A percentile compares a stretch with the other conserved stretches of the same genome.
phyloP scores from a whole-genome alignment of 2,329 filamentous ascomycete genomes.

The Neospermospora avenae region DNA sequence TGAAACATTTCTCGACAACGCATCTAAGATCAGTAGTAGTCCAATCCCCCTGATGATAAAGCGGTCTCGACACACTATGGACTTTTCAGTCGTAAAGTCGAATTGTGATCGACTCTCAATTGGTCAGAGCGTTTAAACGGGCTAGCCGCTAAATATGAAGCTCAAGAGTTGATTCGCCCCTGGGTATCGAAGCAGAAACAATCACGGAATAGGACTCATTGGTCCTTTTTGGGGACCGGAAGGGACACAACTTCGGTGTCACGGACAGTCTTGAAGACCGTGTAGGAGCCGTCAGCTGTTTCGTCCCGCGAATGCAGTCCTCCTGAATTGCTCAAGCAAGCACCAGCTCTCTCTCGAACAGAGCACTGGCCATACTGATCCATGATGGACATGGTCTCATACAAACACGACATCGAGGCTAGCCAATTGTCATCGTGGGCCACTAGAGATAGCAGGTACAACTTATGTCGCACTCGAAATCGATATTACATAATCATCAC shows the following conservation, averaged over 20 bases:
- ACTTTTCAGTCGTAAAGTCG: no score
- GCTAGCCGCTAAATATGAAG: not conserved
- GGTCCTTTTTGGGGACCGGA: not conserved
- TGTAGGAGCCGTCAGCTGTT: not conserved
- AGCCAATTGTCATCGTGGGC: no score
- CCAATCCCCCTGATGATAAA: no score
- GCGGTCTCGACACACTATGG: not conserved
- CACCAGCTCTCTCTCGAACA: not conserved
- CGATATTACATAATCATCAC: no score
- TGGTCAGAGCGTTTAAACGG: not conserved
- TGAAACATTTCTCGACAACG: not conserved
- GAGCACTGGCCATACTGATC: no score
- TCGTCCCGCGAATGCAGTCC: not conserved
- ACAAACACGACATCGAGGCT: no score
- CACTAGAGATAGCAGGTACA: no score
- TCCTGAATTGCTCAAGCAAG: not conserved
- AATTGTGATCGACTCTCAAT: not conserved
- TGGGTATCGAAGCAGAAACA: not conserved
- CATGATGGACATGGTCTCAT: no score
- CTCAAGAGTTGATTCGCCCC: not conserved
- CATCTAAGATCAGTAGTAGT: no score
- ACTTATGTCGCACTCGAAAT: no score
- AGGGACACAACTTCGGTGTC: not conserved
- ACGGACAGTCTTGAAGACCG: not conserved
- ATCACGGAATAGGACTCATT: no score